Evolutionary conservation across 2,329 filamentous ascomycete genomes (phyloP), one percentile per base, ranked within the genome.

Genomic region (Diplodia sapinea): DNA sequence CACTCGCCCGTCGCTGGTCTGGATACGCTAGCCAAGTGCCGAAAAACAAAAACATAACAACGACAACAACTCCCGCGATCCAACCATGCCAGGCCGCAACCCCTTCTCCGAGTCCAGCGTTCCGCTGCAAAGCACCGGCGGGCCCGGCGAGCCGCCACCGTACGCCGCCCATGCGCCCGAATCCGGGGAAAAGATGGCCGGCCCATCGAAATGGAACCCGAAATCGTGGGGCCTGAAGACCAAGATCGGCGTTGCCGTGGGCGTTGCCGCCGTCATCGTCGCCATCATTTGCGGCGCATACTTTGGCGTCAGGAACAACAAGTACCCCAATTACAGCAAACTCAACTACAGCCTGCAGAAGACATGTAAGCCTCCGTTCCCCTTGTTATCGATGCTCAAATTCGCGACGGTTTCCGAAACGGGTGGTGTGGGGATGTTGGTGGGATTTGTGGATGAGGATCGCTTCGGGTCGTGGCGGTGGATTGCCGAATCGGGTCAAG

Each of bases 301-400:
- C 40, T 67, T 36, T 29, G 66, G 66, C 12, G 57, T 56, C 11
- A 54, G 57, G 47, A 62, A 62, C 31, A 56, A 49, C 36, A 23
- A 36, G 7, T 67, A 67, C 29, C 66, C 66, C 23, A 57, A 67
- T 11, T 67, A 67, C 57, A 67, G 50, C 56, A 67, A 56, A 26
- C 57, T 67, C 33, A 67, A 67, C 8, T 67, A 67, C 51, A 47
- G 47, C 11, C 50, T 67, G 23, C 31, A 43, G 31, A 40, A 56
- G 33, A 75, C 87, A 87, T 72, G 84, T 88, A 85, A 62, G 87
- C 86, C 4, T 89, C 92, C 55, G 88, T 92, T 75, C 90, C 12
- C 0, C 13, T 31, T 64, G 84, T 93, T 70, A 82, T 92, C 69
- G 91, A 6, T n/a, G 20, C 8, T 17, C 17, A 6, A 33, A 9